A percentile compares a stretch with the other conserved stretches of the same genome.
These are phyloP conservation scores for Mucor ambiguus DNA, from an alignment of 371 early-diverging fungal genomes.

Conservation along the genomic window DNA sequence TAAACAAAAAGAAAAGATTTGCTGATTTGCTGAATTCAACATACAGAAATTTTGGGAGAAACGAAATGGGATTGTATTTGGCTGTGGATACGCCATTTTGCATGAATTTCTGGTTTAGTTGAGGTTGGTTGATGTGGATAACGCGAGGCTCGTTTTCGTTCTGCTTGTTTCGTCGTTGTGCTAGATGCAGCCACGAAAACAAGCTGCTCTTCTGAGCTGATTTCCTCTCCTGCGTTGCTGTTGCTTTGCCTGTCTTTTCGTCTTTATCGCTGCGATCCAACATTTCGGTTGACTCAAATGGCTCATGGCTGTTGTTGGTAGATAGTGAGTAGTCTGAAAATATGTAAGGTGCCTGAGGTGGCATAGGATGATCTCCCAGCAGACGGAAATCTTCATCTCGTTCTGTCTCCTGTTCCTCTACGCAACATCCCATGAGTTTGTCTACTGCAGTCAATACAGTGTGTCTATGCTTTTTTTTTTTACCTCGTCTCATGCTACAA, in stretches of 20 bases:
- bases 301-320: constrained; percentile 1
- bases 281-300: constrained; percentile 15
- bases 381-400: constrained; percentile 11
- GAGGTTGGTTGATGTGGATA: constrained; percentile 74
- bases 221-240: not conserved
- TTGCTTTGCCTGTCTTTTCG: not conserved
- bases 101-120: constrained; percentile 67
- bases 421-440: not conserved
- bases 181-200: not conserved
- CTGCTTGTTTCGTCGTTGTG: not conserved
- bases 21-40: constrained; percentile 90
- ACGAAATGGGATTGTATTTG: constrained; percentile 82
- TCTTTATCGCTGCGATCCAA: not conserved
- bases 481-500: not conserved
- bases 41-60: constrained; percentile 85
- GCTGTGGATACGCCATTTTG: constrained; percentile 78
- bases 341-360: constrained; percentile 1
- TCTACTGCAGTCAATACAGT: not conserved
- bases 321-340: constrained; percentile 12
- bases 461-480: not conserved
- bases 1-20: constrained; percentile 91
- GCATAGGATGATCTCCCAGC: constrained; percentile 4
- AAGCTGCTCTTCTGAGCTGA: not conserved
- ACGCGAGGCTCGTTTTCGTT: constrained; percentile 43
- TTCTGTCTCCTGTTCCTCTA: not conserved